Percentiles rank a stretch among this genome's conserved stretches.
Conservation (phyloP, 352 stramenopile genomes). For the Phytopythium oedochilum region DNA sequence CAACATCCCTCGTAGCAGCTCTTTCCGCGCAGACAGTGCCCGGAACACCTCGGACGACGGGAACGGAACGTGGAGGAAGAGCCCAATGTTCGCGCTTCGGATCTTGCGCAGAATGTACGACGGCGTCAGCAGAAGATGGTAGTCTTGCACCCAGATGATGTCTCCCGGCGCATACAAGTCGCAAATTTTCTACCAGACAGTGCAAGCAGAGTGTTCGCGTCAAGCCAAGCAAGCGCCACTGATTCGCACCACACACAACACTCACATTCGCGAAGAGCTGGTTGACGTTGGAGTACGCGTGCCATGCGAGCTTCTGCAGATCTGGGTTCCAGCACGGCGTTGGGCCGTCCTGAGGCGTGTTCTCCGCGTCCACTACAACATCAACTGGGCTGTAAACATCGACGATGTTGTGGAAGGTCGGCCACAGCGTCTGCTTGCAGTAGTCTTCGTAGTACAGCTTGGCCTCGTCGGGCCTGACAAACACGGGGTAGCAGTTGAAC, state of each 20-base stretch:
- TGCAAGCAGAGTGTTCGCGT: not conserved
- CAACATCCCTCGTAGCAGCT: constrained; percentile 88
- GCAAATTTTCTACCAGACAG: constrained; percentile 42
- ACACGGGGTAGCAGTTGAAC: constrained; percentile 69
- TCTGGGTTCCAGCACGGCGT: constrained; percentile 61
- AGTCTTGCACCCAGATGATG: constrained; percentile 98
- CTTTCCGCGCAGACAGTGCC: constrained; percentile 91
- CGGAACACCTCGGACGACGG: constrained; percentile 98
- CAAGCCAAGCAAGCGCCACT: constrained; percentile 22
- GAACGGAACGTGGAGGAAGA: constrained; percentile 99
- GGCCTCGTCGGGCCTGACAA: constrained; percentile 43
- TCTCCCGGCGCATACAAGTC: constrained; percentile 78
- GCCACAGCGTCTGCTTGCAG: constrained; percentile 97
- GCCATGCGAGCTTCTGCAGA: constrained; percentile 79
- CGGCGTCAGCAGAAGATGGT: constrained; percentile 96
- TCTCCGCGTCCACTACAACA: constrained; percentile 33
- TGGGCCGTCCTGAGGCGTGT: constrained; percentile 3
- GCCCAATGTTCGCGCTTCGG: constrained; percentile 89
- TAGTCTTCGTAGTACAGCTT: constrained; percentile 90
- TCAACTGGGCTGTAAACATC: constrained; percentile 84
- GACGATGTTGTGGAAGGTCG: constrained; percentile 96
- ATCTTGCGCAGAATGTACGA: constrained; percentile 92
- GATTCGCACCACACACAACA: constrained; percentile 66
- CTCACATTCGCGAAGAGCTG: constrained; percentile 80
- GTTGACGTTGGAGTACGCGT: constrained; percentile 94